These are phyloP conservation scores for Colletotrichum orchidophilum DNA, from an alignment of 2,329 filamentous ascomycete genomes.

Conservation along the genomic window DNA sequence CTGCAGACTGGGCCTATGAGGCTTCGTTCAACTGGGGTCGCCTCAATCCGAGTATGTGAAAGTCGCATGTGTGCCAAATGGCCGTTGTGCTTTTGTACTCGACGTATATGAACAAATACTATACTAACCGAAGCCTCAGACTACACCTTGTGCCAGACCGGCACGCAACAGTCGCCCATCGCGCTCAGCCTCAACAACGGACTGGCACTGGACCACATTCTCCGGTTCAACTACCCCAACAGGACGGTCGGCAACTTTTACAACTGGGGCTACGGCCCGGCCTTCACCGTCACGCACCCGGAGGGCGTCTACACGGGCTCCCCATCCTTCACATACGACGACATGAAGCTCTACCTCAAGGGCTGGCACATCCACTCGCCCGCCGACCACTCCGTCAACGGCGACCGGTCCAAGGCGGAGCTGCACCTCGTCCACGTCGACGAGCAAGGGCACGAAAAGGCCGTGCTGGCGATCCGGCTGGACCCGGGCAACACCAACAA, in stretches of 20 bases:
- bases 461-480: slow-evolving; percentile 57
- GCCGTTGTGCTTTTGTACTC: no score
- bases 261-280: slow-evolving; percentile 60
- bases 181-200: slow-evolving; percentile 50
- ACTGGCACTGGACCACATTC: slow-evolving; percentile 49
- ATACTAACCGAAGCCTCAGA: slow-evolving; percentile 5
- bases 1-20: slow-evolving; percentile 31
- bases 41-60: slow-evolving; percentile 22
- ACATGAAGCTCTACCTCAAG: slow-evolving; percentile 55
- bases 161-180: slow-evolving; percentile 61
- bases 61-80: neutral
- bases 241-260: slow-evolving; percentile 49
- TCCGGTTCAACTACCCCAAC: slow-evolving; percentile 52
- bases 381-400: slow-evolving; percentile 57
- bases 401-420: slow-evolving; percentile 54
- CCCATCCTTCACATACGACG: slow-evolving; percentile 54
- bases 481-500: slow-evolving; percentile 51
- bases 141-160: slow-evolving; percentile 53
- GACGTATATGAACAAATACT: neutral
- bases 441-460: slow-evolving; percentile 49
- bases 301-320: slow-evolving; percentile 47
- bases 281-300: slow-evolving; percentile 50
- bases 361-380: slow-evolving; percentile 63
- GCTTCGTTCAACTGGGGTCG: slow-evolving; percentile 33
- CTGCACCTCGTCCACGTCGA: slow-evolving; percentile 59